Percentiles rank a stretch among this genome's conserved stretches.
phyloP scores from a whole-genome alignment of 73 alveolate species.

The Paramecium octaurelia region DNA sequence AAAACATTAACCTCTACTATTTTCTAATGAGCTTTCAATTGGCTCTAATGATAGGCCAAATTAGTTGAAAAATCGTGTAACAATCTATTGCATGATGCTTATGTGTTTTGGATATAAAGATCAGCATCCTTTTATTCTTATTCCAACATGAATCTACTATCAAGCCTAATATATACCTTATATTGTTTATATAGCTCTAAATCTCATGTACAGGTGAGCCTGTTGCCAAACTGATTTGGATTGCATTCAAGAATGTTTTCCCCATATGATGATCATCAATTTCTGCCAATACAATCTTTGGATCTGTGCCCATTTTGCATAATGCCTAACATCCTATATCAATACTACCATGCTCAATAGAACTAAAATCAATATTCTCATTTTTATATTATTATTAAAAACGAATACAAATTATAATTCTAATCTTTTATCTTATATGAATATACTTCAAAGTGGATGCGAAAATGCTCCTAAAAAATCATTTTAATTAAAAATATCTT shows the following conservation, averaged over 20 bases:
- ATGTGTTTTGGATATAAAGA: neutral
- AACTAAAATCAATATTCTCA: neutral
- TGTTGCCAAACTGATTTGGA: constrained; percentile 21
- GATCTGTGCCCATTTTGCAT: neutral
- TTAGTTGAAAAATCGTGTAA: constrained; percentile 4
- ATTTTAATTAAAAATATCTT: no score
- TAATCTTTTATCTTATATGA: neutral
- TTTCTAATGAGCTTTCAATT: constrained; percentile 15
- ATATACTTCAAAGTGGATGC: neutral
- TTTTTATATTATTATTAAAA: neutral
- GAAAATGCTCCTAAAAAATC: neutral
- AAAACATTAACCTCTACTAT: neutral
- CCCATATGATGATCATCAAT: constrained; percentile 49
- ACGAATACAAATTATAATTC: neutral
- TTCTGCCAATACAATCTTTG: constrained; percentile 11
- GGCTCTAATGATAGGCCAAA: neutral
- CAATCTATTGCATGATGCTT: neutral
- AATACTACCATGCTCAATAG: neutral
- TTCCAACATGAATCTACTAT: constrained; percentile 16
- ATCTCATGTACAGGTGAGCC: constrained; percentile 49
- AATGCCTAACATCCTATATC: neutral
- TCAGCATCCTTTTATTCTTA: constrained; percentile 45
- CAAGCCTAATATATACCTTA: neutral
- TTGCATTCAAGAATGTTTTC: constrained; percentile 46
- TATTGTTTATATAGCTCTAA: constrained; percentile 22